These are phyloP conservation scores for Berberis thunbergii DNA, from an alignment of 164 flowering plant species.

Conservation along the genomic window DNA sequence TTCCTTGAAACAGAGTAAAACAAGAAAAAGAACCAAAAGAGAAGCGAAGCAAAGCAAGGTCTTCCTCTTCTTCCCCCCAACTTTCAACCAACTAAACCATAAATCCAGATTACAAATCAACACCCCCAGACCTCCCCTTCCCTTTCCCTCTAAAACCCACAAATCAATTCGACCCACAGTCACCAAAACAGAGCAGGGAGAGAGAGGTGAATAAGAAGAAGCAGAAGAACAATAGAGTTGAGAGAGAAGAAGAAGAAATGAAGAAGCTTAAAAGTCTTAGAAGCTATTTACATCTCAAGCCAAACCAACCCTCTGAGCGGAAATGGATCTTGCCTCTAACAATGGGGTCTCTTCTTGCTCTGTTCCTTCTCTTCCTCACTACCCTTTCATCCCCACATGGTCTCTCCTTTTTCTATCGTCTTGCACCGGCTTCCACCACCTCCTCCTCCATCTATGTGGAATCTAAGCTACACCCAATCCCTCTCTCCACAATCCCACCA, in stretches of 20 bases:
- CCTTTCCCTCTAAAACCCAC: too few relatives aligned
- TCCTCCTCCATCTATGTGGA: conserved; percentile 40
- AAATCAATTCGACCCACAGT: too few relatives aligned
- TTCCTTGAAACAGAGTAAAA: too few relatives aligned
- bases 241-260: conserved; percentile 23
- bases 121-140: too few relatives aligned
- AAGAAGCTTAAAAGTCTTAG: conserved; percentile 45
- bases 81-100: too few relatives aligned
- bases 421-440: conserved; percentile 21
- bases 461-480: conserved; percentile 29
- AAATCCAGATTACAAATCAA: too few relatives aligned
- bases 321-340: conserved; percentile 66
- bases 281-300: conserved; percentile 36
- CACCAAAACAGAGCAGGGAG: too few relatives aligned
- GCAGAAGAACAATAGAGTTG: background rate
- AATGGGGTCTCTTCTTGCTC: conserved; percentile 35
- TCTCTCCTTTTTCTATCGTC: conserved; percentile 13
- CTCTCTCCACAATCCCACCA: conserved; percentile 32
- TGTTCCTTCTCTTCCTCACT: conserved; percentile 43
- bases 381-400: conserved; percentile 39
- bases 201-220: too few relatives aligned
- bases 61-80: too few relatives aligned
- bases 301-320: conserved; percentile 31
- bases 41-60: too few relatives aligned
- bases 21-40: too few relatives aligned